These are phyloP conservation scores for Fusarium sp. DNA, from an alignment of 2,329 filamentous ascomycete species.

Conservation along the genomic window DNA sequence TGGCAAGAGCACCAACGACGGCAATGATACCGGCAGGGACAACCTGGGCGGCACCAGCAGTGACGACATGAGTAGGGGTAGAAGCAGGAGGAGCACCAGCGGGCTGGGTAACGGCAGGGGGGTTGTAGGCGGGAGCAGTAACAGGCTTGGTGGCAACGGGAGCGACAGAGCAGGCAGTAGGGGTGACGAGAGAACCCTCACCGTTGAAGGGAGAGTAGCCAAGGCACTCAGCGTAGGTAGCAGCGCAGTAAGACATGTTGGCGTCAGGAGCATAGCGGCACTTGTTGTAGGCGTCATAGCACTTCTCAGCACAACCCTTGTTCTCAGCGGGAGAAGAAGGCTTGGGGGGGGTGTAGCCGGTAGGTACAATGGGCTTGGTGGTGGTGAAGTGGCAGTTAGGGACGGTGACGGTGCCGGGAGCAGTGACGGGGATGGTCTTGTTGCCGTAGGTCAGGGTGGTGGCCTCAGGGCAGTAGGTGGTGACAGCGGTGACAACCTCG, in stretches of 20 bases:
- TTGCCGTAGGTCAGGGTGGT: constrained; percentile 48
- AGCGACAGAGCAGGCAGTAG: constrained; percentile 33
- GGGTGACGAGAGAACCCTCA: constrained; percentile 19
- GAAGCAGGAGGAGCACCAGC: constrained; percentile 1
- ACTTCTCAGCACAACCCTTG: constrained; percentile 20
- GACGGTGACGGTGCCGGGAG: constrained; percentile 25
- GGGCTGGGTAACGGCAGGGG: not conserved
- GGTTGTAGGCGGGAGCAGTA: not conserved
- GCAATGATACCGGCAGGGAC: constrained; percentile 36
- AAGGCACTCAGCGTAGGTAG: not conserved
- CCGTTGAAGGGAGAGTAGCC: constrained; percentile 14
- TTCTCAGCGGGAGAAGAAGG: constrained; percentile 13
- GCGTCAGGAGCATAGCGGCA: not conserved
- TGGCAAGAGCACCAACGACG: constrained; percentile 38
- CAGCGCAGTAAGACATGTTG: constrained; percentile 10
- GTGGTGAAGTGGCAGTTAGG: constrained; percentile 22
- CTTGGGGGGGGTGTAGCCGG: constrained; percentile 25
- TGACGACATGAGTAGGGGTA: constrained; percentile 12
- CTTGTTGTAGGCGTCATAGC: not conserved
- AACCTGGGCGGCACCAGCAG: constrained; percentile 33
- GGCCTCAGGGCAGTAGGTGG: constrained; percentile 50
- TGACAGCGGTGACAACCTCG: constrained; percentile 42
- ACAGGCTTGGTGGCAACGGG: constrained; percentile 12
- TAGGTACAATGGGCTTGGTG: constrained; percentile 28
- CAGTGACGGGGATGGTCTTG: constrained; percentile 27